These are phyloP conservation scores for Aspergillus tanneri DNA, from an alignment of 2,329 filamentous ascomycete genomes.

Conservation along the genomic window DNA sequence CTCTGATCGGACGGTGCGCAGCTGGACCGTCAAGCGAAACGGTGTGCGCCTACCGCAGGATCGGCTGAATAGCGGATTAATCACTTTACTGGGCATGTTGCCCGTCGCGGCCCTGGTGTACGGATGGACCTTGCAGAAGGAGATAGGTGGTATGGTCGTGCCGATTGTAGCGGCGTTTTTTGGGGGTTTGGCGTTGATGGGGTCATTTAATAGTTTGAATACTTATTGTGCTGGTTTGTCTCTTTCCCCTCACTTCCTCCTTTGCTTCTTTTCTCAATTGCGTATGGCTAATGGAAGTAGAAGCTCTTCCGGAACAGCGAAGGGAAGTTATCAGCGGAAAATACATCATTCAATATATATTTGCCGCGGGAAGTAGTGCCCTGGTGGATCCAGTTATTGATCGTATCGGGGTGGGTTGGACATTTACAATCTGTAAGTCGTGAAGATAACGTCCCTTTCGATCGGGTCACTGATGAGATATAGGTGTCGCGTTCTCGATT, in stretches of 20 bases:
- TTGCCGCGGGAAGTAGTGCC: conserved; percentile 68
- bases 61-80: conserved; percentile 59
- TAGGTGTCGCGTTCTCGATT: conserved; percentile 32
- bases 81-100: conserved; percentile 58
- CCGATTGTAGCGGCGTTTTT: conserved; percentile 72
- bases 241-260: background rate
- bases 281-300: conserved; percentile 66
- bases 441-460: too few species aligned
- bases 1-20: conserved; percentile 65
- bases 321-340: conserved; percentile 77
- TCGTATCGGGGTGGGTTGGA: conserved; percentile 75
- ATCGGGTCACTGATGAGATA: background rate
- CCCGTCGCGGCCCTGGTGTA: conserved; percentile 66
- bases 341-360: conserved; percentile 74
- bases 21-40: conserved; percentile 59
- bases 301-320: conserved; percentile 49
- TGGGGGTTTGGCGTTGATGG: conserved; percentile 69
- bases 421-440: conserved; percentile 67
- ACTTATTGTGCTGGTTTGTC: conserved; percentile 56
- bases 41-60: conserved; percentile 67
- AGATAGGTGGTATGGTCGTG: conserved; percentile 53
- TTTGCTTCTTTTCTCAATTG: background rate
- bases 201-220: conserved; percentile 72
- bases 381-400: conserved; percentile 70
- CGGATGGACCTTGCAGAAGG: conserved; percentile 61